Percentiles rank a stretch among this genome's conserved stretches.
These are phyloP conservation scores for Cystoisospora suis DNA, from an alignment of 169 alveolate genomes.

Conservation along the genomic window DNA sequence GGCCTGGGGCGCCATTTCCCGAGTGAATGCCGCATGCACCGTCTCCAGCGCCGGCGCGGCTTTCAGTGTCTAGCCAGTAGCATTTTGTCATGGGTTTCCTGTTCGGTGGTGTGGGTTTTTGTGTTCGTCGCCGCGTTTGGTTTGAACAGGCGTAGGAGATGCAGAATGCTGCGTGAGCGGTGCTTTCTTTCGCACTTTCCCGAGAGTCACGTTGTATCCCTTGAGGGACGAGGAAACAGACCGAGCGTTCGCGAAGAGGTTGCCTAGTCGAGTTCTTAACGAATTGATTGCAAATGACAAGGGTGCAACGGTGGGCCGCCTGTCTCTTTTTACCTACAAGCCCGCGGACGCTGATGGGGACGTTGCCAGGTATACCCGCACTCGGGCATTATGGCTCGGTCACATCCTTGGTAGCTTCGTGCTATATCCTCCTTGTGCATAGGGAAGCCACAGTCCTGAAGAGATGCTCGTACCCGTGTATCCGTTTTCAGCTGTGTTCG, in stretches of 20 bases:
- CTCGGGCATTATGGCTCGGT: too few relatives aligned
- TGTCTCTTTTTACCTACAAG: not conserved
- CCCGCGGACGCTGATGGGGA: not conserved
- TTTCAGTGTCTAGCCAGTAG: too few relatives aligned
- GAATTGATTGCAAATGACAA: not conserved
- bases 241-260: conserved; percentile 50
- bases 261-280: not conserved
- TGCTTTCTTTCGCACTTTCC: conserved; percentile 82
- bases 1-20: too few relatives aligned
- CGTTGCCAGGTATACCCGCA: not conserved
- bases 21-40: too few relatives aligned
- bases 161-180: conserved; percentile 87
- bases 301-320: not conserved
- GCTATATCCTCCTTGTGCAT: too few relatives aligned
- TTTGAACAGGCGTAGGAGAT: conserved; percentile 81
- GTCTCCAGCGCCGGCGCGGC: too few relatives aligned
- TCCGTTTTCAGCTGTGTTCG: too few relatives aligned
- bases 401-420: too few relatives aligned
- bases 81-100: not conserved
- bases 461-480: too few relatives aligned
- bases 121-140: not conserved
- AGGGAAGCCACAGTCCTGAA: too few relatives aligned
- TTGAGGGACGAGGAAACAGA: conserved; percentile 62
- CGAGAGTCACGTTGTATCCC: conserved; percentile 79
- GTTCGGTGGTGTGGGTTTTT: not conserved